phyloP scores from a whole-genome alignment of 1,139 yeast genomes.

The Yamadazyma diospyri region DNA sequence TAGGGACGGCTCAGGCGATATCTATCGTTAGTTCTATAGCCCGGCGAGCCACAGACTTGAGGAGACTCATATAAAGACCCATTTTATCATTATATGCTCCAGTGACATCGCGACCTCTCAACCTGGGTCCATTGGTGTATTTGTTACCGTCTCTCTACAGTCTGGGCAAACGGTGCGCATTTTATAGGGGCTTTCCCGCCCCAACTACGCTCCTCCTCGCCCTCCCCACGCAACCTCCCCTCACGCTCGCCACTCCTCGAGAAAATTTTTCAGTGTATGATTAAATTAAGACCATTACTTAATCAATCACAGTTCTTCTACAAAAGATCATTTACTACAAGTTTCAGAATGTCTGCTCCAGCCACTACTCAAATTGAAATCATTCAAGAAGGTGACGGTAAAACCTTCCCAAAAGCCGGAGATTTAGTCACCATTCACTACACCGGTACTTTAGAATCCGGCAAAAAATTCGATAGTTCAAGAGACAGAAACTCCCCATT shows the following conservation, averaged over 20 bases:
- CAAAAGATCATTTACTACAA: background rate
- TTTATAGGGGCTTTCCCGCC: too few species aligned
- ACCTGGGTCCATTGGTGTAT: too few species aligned
- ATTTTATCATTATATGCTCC: too few species aligned
- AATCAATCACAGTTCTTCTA: background rate
- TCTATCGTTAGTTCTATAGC: too few species aligned
- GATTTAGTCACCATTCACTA: conserved; percentile 91
- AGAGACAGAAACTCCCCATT: conserved; percentile 92
- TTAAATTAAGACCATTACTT: conserved; percentile 1
- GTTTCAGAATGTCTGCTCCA: conserved; percentile 35
- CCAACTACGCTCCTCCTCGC: background rate
- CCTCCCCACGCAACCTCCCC: background rate
- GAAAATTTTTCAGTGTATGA: conserved; percentile 3
- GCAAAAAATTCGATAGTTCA: conserved; percentile 93
- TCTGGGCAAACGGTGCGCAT: too few species aligned
- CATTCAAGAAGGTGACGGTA: conserved; percentile 70
- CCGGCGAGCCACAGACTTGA: too few species aligned
- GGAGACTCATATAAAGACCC: too few species aligned
- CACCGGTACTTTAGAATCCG: conserved; percentile 91
- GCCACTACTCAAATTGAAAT: conserved; percentile 42
- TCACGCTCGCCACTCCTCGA: background rate
- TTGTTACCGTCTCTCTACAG: too few species aligned
- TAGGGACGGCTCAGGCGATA: too few species aligned
- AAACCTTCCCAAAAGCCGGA: conserved; percentile 79
- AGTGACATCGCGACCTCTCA: too few species aligned